Evolutionary conservation across 768 basidiomycete genomes (phyloP), one percentile per base, ranked within the genome.

Genomic region (Mycena crocata): DNA sequence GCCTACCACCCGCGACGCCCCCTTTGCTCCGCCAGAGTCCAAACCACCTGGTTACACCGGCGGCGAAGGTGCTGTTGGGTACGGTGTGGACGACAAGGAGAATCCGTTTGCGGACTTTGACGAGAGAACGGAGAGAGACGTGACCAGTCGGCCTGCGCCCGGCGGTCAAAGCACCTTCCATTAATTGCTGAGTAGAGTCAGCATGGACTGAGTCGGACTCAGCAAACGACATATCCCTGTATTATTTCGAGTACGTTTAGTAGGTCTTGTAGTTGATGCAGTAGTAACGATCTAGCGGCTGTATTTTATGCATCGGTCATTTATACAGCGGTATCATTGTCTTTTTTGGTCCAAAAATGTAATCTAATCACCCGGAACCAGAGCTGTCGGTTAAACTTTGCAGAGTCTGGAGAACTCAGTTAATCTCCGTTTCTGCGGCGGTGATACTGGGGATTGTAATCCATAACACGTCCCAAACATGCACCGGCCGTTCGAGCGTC

Each of bases 31-130:
- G n/a, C 76, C 79, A 17, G 67, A 72, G 14, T 61, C 74, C 24
- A 87, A 88, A 73, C 85, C 84, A 1, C 87, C 87, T 0, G 83
- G 81, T 8, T 90, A 89, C 71, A 71, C 72, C 9, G 81, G 78
- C 17, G 79, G 66, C 19, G 79, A 35, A 6, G 51, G 71, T 6
- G 77, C 79, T 37, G 63, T 62, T 40, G 71, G 64, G 39, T 81
- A 81, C 66, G 69, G 71, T 4, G 71, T 71, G 40, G 81, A 81
- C 49, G 75, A 75, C 59, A 80, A 81, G 57, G 81, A 86, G 39
- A 85, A 89, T 64, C 88, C 88, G n/a, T 90, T 90, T 61, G 76
- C 83, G 50, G 86, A 88, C 70, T 86, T 82, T 45, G 84, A 85
- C 15, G 80, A 81, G 31, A 65, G 68, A 19, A 71, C 69, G 61